These are phyloP conservation scores for Candida coquimbonensis DNA, from an alignment of 805 yeast species.

Conservation along the genomic window DNA sequence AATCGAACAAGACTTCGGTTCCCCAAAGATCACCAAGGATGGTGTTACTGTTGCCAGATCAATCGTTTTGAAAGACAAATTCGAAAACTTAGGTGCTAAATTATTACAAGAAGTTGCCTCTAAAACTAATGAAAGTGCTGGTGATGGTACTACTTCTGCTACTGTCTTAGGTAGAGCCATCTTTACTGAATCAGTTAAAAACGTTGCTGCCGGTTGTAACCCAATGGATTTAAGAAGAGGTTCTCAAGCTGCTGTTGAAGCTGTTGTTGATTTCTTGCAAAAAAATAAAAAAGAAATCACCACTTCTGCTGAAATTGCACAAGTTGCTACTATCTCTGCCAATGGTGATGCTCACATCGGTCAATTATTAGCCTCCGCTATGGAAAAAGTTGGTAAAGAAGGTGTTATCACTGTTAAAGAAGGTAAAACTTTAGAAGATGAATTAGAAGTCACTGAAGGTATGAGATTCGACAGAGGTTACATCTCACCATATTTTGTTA, in stretches of 20 bases:
- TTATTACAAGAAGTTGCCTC: slow-evolving; percentile 95
- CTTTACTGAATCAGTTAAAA: slow-evolving; percentile 94
- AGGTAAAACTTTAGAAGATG: slow-evolving; percentile 96
- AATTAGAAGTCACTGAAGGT: slow-evolving; percentile 96
- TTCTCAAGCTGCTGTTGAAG: slow-evolving; percentile 96
- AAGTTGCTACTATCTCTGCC: slow-evolving; percentile 97
- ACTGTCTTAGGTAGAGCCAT: slow-evolving; percentile 95
- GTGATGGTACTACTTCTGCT: slow-evolving; percentile 99
- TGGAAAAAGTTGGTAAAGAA: slow-evolving; percentile 99
- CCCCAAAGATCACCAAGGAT: slow-evolving; percentile 98
- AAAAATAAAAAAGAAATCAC: slow-evolving; percentile 92
- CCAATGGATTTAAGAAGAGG: slow-evolving; percentile 99
- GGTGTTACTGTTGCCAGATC: slow-evolving; percentile 98
- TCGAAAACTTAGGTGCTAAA: slow-evolving; percentile 96
- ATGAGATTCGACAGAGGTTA: slow-evolving; percentile 98
- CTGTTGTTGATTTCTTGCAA: slow-evolving; percentile 82
- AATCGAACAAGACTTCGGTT: slow-evolving; percentile 93
- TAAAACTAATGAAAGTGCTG: slow-evolving; percentile 96
- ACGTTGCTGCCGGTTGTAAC: slow-evolving; percentile 98
- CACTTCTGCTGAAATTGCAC: slow-evolving; percentile 93
- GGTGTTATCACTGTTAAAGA: slow-evolving; percentile 98
- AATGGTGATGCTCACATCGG: slow-evolving; percentile 97
- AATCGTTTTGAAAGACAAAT: slow-evolving; percentile 80
- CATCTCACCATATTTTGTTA: slow-evolving; percentile 95
- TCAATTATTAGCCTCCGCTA: slow-evolving; percentile 85